Evolutionary conservation across 441 rosid species (phyloP), one percentile per base, ranked within the genome.

Genomic region (Mallotus japonicus): DNA sequence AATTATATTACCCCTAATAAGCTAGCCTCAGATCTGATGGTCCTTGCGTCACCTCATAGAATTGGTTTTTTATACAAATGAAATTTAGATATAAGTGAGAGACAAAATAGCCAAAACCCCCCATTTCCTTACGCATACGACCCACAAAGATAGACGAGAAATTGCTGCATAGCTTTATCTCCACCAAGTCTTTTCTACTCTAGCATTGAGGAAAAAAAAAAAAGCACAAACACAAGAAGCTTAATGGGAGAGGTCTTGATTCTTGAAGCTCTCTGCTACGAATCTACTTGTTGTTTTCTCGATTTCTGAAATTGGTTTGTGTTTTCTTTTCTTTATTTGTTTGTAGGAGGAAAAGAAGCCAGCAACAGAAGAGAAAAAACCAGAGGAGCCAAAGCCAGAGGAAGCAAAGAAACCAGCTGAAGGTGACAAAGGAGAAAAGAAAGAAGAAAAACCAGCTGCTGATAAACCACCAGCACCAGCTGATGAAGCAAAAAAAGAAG

Each of bases 291-390:
- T 2, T 28, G n/a, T 42, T 58, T 17, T 17, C 54, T 54, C 56
- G 32, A 32, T 34, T 42, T 32, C 15, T 34, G n/a, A 53, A 61
- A 11, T 37, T 40, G 62, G 67, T 37, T 37, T 37, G 6, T 37
- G 40, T 67, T 72, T 44, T 22, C n/a, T 65, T 51, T 51, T 71
- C 22, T 8, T 58, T 22, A 19, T 37, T 4, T 40, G 42, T 60
- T 28, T 50, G 60, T 69, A 90, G 96, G 95, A 90, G 69, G 95
- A 83, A 83, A 84, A 89, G 87, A 89, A 89, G 68, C 77, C 76
- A 11, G 82, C 73, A 16, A 73, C 72, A 65, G 83, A 65, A 8
- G 73, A 73, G 54, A 67, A 73, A 80, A 78, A 79, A 74, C 77
- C 79, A 69, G 77, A 69, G 54, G 79, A 75, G 56, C 75, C 69